Percentiles rank a stretch among this genome's conserved stretches.
Conservation (phyloP, 1,284 basidiomycete genomes). For the Calocybe gambosa region DNA sequence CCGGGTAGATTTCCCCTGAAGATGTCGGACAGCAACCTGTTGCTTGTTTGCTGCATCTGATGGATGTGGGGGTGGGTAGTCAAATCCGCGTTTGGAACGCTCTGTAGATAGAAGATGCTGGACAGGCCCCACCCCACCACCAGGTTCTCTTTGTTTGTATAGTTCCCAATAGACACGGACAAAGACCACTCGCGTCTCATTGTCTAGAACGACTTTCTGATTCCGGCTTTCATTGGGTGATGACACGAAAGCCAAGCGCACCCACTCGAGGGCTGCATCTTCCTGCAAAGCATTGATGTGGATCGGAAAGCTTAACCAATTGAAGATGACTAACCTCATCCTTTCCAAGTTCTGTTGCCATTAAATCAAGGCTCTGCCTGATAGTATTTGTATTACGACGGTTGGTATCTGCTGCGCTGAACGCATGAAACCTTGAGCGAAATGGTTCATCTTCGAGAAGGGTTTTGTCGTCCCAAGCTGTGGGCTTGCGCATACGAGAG, state of each 20-base stretch:
- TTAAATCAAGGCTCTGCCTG: background rate
- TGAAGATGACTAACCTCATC: constrained; percentile 5
- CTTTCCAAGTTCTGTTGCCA: constrained; percentile 1
- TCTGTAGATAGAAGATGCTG: constrained; percentile 13
- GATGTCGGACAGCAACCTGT: background rate
- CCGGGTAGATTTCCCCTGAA: background rate
- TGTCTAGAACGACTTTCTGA: background rate
- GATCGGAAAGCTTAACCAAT: background rate
- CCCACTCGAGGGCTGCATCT: constrained; percentile 14
- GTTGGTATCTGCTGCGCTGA: background rate
- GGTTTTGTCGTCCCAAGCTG: constrained; percentile 3
- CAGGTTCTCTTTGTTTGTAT: constrained; percentile 6
- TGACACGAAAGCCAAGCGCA: constrained; percentile 14
- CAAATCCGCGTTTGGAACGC: constrained; percentile 15
- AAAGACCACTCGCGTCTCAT: constrained; percentile 16
- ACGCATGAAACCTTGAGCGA: constrained; percentile 10
- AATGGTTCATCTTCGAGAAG: constrained; percentile 17
- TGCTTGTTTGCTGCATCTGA: background rate
- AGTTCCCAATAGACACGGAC: constrained; percentile 22
- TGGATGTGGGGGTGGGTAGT: background rate
- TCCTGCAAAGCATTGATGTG: constrained; percentile 3
- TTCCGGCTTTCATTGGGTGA: background rate
- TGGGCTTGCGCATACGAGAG: constrained; percentile 5
- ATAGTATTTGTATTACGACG: background rate
- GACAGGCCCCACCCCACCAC: background rate